Evolutionary conservation across 2,329 filamentous ascomycete genomes (phyloP).

Genomic region (Coniella lustricola): DNA sequence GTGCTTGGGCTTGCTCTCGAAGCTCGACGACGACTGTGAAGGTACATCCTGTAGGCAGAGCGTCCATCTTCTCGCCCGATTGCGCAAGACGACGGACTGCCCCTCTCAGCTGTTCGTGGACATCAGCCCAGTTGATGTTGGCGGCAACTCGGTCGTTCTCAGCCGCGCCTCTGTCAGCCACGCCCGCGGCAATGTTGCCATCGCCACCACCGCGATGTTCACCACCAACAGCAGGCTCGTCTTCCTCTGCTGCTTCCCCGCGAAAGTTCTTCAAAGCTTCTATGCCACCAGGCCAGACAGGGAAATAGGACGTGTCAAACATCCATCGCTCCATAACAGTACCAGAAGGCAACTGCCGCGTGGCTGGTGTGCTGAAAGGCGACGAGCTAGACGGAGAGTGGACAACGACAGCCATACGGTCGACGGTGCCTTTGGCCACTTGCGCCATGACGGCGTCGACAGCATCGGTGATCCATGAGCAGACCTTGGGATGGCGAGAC

Average conservation of each 20-base stretch:
- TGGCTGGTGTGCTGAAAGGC: constrained; percentile 8
- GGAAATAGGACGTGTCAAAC: constrained; percentile 50
- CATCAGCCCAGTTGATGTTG: constrained; percentile 46
- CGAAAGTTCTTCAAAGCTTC: constrained; percentile 24
- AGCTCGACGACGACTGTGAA: constrained; percentile 74
- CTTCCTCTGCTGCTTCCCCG: constrained; percentile 20
- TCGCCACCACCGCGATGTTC: constrained; percentile 10
- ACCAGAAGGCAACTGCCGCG: constrained; percentile 22
- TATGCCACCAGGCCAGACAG: constrained; percentile 33
- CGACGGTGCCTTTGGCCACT: constrained; percentile 50
- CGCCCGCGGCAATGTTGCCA: constrained; percentile 5
- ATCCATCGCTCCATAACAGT: constrained; percentile 54
- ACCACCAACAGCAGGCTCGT: constrained; percentile 16
- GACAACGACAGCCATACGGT: constrained; percentile 42
- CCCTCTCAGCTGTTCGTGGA: constrained; percentile 67
- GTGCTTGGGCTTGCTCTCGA: constrained; percentile 50
- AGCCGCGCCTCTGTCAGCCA: constrained; percentile 5
- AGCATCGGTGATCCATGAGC: constrained; percentile 78
- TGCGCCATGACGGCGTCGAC: constrained; percentile 64
- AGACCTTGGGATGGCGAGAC: constrained; percentile 78
- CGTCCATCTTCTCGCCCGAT: constrained; percentile 47
- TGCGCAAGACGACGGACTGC: constrained; percentile 57
- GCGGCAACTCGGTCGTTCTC: constrained; percentile 16
- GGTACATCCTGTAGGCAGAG: constrained; percentile 58
- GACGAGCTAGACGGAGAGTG: constrained; percentile 27